Percentiles rank a stretch among this genome's conserved stretches.
Evolutionary conservation across 768 basidiomycete species (phyloP).

Genomic region (Tricholoma hemisulphureum): DNA sequence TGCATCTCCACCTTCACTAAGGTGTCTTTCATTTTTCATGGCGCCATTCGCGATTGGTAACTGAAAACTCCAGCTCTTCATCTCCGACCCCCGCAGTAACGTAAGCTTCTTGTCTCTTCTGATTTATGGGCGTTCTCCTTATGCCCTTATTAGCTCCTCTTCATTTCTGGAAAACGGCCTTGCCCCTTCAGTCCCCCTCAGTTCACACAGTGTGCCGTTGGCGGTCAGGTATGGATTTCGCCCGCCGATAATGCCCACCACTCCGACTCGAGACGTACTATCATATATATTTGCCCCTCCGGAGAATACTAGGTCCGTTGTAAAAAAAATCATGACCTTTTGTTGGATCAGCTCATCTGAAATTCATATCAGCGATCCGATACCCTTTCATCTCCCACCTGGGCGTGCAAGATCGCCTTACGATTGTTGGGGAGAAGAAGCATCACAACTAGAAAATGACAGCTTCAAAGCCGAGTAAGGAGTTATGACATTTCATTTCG

Average conservation of each 20-base stretch:
- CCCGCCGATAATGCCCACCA: slow-evolving; percentile 52
- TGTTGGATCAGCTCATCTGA: slow-evolving; percentile 13
- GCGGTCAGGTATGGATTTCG: slow-evolving; percentile 50
- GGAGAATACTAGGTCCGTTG: slow-evolving; percentile 43
- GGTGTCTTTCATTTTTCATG: slow-evolving; percentile 16
- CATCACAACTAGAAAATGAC: slow-evolving; percentile 68
- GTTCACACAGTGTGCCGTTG: slow-evolving; percentile 35
- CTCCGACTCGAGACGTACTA: slow-evolving; percentile 66
- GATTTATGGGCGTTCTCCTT: slow-evolving; percentile 15
- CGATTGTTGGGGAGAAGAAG: slow-evolving; percentile 73
- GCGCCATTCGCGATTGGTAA: slow-evolving; percentile 12
- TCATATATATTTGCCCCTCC: slow-evolving; percentile 76
- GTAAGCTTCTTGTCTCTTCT: slow-evolving; percentile 24
- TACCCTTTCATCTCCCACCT: slow-evolving; percentile 29
- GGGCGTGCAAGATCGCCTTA: slow-evolving; percentile 48
- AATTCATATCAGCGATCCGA: slow-evolving; percentile 36
- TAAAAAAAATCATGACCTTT: slow-evolving; percentile 12
- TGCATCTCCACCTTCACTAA: slow-evolving; percentile 24
- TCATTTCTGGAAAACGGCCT: slow-evolving; percentile 29
- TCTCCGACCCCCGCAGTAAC: slow-evolving; percentile 39
- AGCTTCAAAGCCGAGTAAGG: slow-evolving; percentile 82
- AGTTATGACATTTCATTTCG: slow-evolving; percentile 28
- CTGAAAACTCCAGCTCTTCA: slow-evolving; percentile 27
- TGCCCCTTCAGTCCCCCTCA: slow-evolving; percentile 16
- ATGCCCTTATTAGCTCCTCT: slow-evolving; percentile 26